A percentile compares a stretch with the other conserved stretches of the same genome.
phyloP scores from a whole-genome alignment of 148 eudicot genomes.

The Simmondsia chinensis region DNA sequence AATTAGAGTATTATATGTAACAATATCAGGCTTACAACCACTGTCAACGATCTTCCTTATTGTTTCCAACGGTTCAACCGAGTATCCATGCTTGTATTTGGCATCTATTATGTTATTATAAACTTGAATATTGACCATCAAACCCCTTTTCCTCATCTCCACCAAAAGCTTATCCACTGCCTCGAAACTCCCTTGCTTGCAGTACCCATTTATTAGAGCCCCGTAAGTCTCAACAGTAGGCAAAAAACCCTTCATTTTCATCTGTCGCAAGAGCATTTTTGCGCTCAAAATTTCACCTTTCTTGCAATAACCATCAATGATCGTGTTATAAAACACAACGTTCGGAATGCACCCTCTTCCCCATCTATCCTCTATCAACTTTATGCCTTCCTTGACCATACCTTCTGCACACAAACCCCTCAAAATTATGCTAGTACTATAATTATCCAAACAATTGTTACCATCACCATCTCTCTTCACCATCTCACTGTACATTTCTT shows the following conservation, averaged over 20 bases:
- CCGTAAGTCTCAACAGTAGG: slow-evolving; percentile 75
- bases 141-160: slow-evolving; percentile 69
- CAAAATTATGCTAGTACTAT: slow-evolving; percentile 70
- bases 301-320: slow-evolving; percentile 77
- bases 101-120: slow-evolving; percentile 66
- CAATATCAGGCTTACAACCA: slow-evolving; percentile 59
- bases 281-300: slow-evolving; percentile 49
- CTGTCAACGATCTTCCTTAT: slow-evolving; percentile 38
- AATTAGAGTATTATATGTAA: slow-evolving; percentile 64
- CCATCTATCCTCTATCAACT: slow-evolving; percentile 80
- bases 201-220: slow-evolving; percentile 56
- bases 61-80: slow-evolving; percentile 38
- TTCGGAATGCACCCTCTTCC: slow-evolving; percentile 72
- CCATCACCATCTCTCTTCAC: slow-evolving; percentile 31
- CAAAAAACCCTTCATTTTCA: slow-evolving; percentile 65
- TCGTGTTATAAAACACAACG: slow-evolving; percentile 69
- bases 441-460: slow-evolving; percentile 45
- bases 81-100: slow-evolving; percentile 36
- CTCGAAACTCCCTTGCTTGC: slow-evolving; percentile 51
- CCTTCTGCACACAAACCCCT: slow-evolving; percentile 69
- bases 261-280: slow-evolving; percentile 31
- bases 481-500: slow-evolving; percentile 57
- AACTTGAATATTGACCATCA: slow-evolving; percentile 41
- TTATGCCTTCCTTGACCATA: slow-evolving; percentile 60
- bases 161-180: slow-evolving; percentile 45